Conservation (phyloP, 83 land plant genomes). For the Picea engelmannii region DNA sequence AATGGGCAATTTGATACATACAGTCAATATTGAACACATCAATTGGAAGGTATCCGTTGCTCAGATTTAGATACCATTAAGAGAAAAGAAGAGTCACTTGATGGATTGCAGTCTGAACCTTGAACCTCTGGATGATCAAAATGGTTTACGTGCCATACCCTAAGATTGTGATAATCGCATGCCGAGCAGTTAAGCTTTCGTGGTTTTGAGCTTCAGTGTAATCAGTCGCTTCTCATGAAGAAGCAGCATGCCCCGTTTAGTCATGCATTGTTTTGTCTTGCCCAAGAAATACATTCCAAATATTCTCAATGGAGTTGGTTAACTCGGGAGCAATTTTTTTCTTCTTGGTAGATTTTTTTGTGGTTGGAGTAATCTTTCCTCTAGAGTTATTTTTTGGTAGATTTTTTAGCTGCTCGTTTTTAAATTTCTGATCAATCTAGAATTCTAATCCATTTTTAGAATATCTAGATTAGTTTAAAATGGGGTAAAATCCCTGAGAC, state of each 20-base stretch:
- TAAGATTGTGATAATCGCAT: background rate
- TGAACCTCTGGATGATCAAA: background rate
- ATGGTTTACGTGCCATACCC: background rate
- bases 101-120: background rate
- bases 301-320: constrained; percentile 59
- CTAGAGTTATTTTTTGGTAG: too few species aligned
- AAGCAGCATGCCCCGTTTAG: constrained; percentile 95
- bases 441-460: too few species aligned
- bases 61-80: background rate
- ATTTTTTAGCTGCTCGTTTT: too few species aligned
- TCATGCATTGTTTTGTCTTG: constrained; percentile 91
- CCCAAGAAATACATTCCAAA: constrained; percentile 89
- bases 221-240: constrained; percentile 60
- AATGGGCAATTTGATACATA: background rate
- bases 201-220: constrained; percentile 21
- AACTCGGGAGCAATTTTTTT: too few species aligned
- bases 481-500: too few species aligned
- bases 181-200: background rate
- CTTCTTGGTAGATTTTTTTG: too few species aligned
- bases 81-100: too few species aligned
- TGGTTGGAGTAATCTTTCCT: too few species aligned
- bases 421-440: too few species aligned
- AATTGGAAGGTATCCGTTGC: background rate
- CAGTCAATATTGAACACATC: background rate
- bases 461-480: too few species aligned